phyloP scores from a whole-genome alignment of 1,139 yeast species.

The Geotrichum citri-aurantii region DNA sequence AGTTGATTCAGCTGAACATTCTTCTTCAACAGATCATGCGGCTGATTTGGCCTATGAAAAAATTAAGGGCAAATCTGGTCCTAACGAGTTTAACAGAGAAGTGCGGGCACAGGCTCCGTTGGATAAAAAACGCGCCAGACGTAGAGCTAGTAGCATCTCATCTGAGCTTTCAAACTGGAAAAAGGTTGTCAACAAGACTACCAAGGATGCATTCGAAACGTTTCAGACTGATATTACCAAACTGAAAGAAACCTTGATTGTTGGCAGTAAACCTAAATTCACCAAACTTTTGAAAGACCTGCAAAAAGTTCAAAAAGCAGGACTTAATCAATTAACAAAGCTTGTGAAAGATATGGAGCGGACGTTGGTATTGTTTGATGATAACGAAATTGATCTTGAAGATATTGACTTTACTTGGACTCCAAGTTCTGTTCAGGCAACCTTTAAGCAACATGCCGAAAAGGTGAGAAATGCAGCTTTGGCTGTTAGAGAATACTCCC shows the following conservation, averaged over 20 bases:
- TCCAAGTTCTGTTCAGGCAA: conserved; percentile 26
- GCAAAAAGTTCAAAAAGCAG: conserved; percentile 22
- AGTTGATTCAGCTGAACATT: not conserved
- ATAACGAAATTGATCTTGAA: conserved; percentile 19
- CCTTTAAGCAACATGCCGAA: conserved; percentile 30
- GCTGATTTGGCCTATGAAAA: conserved; percentile 5
- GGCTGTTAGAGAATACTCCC: conserved; percentile 32
- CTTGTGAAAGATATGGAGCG: conserved; percentile 21
- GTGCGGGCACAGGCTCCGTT: conserved; percentile 8
- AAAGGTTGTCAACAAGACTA: conserved; percentile 29
- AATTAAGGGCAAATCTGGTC: not conserved
- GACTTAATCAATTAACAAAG: conserved; percentile 7
- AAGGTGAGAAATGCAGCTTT: conserved; percentile 30
- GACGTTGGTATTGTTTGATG: conserved; percentile 21
- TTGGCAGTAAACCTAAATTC: conserved; percentile 26
- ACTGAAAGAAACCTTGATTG: conserved; percentile 27
- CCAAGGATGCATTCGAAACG: conserved; percentile 30
- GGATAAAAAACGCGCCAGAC: conserved; percentile 14
- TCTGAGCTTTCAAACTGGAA: conserved; percentile 25
- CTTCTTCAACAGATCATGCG: conserved; percentile 1
- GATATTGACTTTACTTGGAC: conserved; percentile 20
- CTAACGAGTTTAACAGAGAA: conserved; percentile 8
- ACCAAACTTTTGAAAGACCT: conserved; percentile 26
- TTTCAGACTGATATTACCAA: conserved; percentile 33
- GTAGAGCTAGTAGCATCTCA: conserved; percentile 12